Evolutionary conservation across 495 filamentous ascomycete species (phyloP), one percentile per base, ranked within the genome.

Genomic region (Aspergillus bertholletiae): DNA sequence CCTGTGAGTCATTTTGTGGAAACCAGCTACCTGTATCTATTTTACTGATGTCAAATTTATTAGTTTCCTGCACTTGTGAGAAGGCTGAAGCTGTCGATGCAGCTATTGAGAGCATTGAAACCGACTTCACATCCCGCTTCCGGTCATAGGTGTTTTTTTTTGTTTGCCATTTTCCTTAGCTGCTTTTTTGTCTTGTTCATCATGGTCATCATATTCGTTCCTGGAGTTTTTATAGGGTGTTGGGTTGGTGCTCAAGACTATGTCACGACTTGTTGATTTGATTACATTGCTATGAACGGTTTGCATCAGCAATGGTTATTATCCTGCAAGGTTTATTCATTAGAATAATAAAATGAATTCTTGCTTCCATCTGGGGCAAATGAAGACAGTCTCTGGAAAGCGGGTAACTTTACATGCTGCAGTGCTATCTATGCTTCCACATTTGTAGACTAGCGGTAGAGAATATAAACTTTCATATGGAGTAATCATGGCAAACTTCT

Each of bases 1-100:
- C 81, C 57, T 79, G 85, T 89, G 72, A 70, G 80, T 79, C 27
- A 46, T 79, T 27, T 47, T 28, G 20, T 11, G 24, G 41, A 48
- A 55, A 39, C 50, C 20, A 13, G 43, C 17, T 47, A 15, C 27
- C 6, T 52, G 21, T 15, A 8, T 7, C 52, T 8, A 30, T 49
- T 23, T 20, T 5, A 18, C 40, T 53, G 37, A 55, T 48, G 20
- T 43, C 24, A n/a, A 3, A 12, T 0, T n/a, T 27, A 18, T 41
- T 44, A 90, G 89, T 78, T 71, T 86, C 88, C 3, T 95, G 90
- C 76, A 92, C 87, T 12, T 96, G 91, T 69, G 88, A 90, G 72
- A 91, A 87, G 61, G 87, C 83, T 7, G 64, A 76, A 34, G 80
- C 79, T 51, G 76, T 74, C 15, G 73, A 77, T 28, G 66, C 71